Conservation (phyloP, 2,329 filamentous ascomycete species). For the Periconia sp. region DNA sequence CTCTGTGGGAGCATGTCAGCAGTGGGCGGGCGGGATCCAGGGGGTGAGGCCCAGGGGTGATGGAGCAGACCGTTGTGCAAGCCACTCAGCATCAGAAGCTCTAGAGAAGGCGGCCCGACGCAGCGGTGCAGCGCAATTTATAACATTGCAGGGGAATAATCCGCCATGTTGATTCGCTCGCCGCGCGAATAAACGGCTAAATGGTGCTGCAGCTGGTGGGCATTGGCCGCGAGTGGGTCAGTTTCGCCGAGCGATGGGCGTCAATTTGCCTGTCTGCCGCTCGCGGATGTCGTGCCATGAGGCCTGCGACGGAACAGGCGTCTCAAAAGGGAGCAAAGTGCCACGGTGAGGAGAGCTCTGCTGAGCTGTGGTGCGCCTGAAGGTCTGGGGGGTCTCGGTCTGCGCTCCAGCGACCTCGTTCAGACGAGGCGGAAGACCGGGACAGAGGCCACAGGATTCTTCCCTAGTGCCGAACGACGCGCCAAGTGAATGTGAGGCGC, state of each 20-base stretch:
- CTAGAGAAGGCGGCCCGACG: slow-evolving; percentile 31
- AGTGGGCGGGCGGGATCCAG: slow-evolving; percentile 8
- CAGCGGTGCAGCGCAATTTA: slow-evolving; percentile 38
- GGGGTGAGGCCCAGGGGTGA: slow-evolving; percentile 23
- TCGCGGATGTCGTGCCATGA: background rate
- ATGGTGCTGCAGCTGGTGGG: slow-evolving; percentile 30
- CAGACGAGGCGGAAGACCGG: too few species aligned
- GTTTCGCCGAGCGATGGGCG: slow-evolving; percentile 9
- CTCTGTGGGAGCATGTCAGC: slow-evolving; percentile 12
- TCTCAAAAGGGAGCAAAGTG: background rate
- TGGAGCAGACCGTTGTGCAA: slow-evolving; percentile 23
- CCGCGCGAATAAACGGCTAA: slow-evolving; percentile 40
- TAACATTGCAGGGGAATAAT: slow-evolving; percentile 35
- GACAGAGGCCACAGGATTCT: too few species aligned
- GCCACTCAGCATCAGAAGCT: slow-evolving; percentile 32
- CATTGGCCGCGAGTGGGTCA: slow-evolving; percentile 23
- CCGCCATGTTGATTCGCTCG: slow-evolving; percentile 29
- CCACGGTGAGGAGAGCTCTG: background rate
- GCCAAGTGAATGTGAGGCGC: too few species aligned
- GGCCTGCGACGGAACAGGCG: background rate
- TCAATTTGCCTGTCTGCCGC: background rate
- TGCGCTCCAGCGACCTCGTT: too few species aligned
- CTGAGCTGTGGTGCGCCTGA: too few species aligned
- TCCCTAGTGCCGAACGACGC: too few species aligned
- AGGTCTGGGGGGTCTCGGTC: too few species aligned